These are phyloP conservation scores for Colletotrichum sansevieriae DNA, from an alignment of 2,329 filamentous ascomycete species.

Conservation along the genomic window DNA sequence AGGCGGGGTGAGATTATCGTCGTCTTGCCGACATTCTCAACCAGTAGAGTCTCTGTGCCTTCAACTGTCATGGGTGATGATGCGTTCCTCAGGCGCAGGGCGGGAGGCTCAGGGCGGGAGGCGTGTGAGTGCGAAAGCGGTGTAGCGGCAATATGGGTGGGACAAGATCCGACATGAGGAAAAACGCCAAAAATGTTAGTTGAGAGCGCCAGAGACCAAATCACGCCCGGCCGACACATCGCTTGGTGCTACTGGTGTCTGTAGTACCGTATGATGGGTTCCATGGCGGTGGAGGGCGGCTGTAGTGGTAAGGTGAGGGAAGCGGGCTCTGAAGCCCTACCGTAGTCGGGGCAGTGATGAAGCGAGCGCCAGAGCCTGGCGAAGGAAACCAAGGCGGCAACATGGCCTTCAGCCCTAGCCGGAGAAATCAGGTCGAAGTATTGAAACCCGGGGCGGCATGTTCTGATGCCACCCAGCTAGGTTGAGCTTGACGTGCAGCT, in stretches of 20 bases:
- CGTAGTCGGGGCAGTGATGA: background rate
- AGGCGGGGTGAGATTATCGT: slow-evolving; percentile 1
- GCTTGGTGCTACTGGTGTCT: background rate
- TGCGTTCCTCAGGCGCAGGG: background rate
- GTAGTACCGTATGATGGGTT: slow-evolving; percentile 5
- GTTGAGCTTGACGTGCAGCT: background rate
- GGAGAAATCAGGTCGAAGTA: slow-evolving; percentile 1
- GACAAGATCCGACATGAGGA: slow-evolving; percentile 16
- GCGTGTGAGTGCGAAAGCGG: slow-evolving; percentile 3
- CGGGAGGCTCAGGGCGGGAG: slow-evolving; percentile 5
- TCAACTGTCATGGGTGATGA: background rate
- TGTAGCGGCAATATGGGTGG: slow-evolving; percentile 24
- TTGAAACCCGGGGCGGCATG: background rate
- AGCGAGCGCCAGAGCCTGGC: background rate
- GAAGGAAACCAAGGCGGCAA: slow-evolving; percentile 6
- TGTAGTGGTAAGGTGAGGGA: background rate
- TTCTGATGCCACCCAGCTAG: background rate
- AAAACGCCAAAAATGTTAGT: background rate
- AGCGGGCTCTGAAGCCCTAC: background rate
- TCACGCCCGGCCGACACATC: slow-evolving; percentile 10
- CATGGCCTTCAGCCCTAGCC: slow-evolving; percentile 16
- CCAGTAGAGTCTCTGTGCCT: background rate
- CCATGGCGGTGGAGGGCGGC: background rate
- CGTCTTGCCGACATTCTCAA: background rate
- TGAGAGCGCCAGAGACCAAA: background rate